A percentile compares a stretch with the other conserved stretches of the same genome.
phyloP scores from a whole-genome alignment of 2,329 filamentous ascomycete species.

The Aspergillus sp. region DNA sequence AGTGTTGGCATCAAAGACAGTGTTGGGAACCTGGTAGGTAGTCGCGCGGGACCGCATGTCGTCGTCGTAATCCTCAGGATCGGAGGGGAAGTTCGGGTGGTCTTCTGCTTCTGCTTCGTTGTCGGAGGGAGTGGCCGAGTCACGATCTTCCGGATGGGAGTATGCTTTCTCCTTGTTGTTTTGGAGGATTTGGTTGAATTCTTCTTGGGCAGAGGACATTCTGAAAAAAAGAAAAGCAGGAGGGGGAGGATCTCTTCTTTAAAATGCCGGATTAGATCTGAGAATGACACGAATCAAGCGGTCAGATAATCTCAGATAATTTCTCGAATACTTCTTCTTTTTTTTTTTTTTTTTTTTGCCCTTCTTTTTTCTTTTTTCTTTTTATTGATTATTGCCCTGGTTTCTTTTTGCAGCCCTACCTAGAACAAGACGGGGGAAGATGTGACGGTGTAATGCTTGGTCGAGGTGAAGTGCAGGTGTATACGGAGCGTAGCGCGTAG shows the following conservation, averaged over 20 bases:
- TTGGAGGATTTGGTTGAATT: slow-evolving; percentile 38
- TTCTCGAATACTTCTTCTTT: too few relatives aligned
- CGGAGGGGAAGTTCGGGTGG: slow-evolving; percentile 24
- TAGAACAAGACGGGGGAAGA: too few relatives aligned
- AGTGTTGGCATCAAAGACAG: slow-evolving; percentile 42
- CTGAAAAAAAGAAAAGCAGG: slow-evolving; percentile 12
- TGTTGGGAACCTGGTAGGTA: slow-evolving; percentile 38
- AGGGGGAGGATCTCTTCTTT: slow-evolving; percentile 6
- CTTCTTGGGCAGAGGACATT: slow-evolving; percentile 41
- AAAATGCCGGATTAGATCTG: background rate
- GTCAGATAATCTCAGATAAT: too few relatives aligned
- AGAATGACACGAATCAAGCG: too few relatives aligned
- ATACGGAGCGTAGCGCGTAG: too few relatives aligned
- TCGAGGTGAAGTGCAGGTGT: too few relatives aligned
- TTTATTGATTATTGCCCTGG: too few relatives aligned
- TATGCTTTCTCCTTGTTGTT: slow-evolving; percentile 27
- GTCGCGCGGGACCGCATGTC: slow-evolving; percentile 29
- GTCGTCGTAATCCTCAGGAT: slow-evolving; percentile 25
- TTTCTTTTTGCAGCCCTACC: too few relatives aligned
- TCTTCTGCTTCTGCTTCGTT: slow-evolving; percentile 14
- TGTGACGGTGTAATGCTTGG: too few relatives aligned
- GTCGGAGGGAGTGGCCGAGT: slow-evolving; percentile 19
- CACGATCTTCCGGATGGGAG: slow-evolving; percentile 37
- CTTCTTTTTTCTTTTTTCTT: too few relatives aligned
- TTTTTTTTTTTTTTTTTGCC: too few relatives aligned